phyloP scores from a whole-genome alignment of 331 rosid genomes.

The Quercus phellos region DNA sequence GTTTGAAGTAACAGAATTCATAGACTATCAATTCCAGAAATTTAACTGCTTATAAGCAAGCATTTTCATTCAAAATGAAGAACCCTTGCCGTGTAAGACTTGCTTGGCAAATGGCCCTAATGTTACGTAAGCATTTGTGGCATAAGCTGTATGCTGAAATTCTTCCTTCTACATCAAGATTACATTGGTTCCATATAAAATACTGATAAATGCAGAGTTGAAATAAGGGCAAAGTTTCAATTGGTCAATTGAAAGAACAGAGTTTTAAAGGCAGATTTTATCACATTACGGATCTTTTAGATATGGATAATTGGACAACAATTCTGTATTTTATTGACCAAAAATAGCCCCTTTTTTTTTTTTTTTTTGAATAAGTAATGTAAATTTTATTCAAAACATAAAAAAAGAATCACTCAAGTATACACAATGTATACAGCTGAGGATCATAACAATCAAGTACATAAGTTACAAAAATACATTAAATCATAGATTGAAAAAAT shows the following conservation, averaged over 20 bases:
- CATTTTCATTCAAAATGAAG: not conserved
- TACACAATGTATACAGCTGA: too few relatives aligned
- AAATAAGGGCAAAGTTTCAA: not conserved
- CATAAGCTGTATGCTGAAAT: conserved; percentile 87
- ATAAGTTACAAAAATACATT: too few relatives aligned
- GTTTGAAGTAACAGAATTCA: not conserved
- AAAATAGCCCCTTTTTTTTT: too few relatives aligned
- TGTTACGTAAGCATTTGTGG: conserved; percentile 78
- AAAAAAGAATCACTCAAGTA: too few relatives aligned
- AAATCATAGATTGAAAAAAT: too few relatives aligned
- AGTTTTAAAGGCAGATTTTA: not conserved
- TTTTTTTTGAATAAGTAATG: too few relatives aligned
- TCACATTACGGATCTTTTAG: not conserved
- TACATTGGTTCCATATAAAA: conserved; percentile 17
- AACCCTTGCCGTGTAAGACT: conserved; percentile 57
- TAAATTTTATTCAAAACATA: too few relatives aligned
- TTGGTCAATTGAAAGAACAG: not conserved
- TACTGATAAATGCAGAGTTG: conserved; percentile 7
- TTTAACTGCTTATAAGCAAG: not conserved
- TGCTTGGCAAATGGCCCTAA: conserved; percentile 64
- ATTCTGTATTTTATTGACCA: not conserved
- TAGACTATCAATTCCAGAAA: not conserved
- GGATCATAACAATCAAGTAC: too few relatives aligned
- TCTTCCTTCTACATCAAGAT: conserved; percentile 76
- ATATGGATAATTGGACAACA: not conserved